These are phyloP conservation scores for Naganishia friedmannii DNA, from an alignment of 768 basidiomycete genomes.

Conservation along the genomic window DNA sequence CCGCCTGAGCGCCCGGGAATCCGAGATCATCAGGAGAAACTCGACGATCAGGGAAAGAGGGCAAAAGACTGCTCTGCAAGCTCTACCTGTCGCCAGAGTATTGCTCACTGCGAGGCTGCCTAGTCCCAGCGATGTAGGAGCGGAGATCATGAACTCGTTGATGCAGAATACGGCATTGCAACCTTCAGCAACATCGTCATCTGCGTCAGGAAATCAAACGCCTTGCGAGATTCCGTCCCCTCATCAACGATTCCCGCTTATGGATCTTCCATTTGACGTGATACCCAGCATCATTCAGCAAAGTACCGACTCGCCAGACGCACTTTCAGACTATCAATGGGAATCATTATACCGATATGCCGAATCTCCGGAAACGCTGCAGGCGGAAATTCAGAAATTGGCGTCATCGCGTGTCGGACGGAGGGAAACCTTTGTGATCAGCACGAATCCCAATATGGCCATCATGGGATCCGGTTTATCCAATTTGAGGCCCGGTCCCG, in stretches of 20 bases:
- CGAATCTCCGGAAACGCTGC: conserved; percentile 2
- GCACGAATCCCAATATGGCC: conserved; percentile 21
- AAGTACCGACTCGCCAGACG: conserved; percentile 7
- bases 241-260: conserved; percentile 10
- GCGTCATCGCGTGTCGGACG: conserved; percentile 1
- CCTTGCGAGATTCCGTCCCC: not conserved
- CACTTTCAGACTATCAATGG: conserved; percentile 16
- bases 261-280: conserved; percentile 18
- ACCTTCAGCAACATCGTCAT: not conserved
- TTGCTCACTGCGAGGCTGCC: conserved; percentile 15
- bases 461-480: conserved; percentile 17
- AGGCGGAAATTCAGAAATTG: conserved; percentile 11
- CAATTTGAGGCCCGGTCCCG: conserved; percentile 24
- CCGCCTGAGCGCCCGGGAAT: conserved; percentile 14
- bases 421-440: conserved; percentile 9
- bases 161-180: conserved; percentile 13
- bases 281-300: conserved; percentile 18
- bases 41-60: conserved; percentile 8
- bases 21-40: conserved; percentile 18
- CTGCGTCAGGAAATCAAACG: not conserved
- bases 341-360: conserved; percentile 13
- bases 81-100: conserved; percentile 3
- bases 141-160: conserved; percentile 9
- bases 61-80: conserved; percentile 16
- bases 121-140: conserved; percentile 1